Conservation (phyloP, 371 early-diverging fungal genomes). For the Lichtheimia hyalospora region DNA sequence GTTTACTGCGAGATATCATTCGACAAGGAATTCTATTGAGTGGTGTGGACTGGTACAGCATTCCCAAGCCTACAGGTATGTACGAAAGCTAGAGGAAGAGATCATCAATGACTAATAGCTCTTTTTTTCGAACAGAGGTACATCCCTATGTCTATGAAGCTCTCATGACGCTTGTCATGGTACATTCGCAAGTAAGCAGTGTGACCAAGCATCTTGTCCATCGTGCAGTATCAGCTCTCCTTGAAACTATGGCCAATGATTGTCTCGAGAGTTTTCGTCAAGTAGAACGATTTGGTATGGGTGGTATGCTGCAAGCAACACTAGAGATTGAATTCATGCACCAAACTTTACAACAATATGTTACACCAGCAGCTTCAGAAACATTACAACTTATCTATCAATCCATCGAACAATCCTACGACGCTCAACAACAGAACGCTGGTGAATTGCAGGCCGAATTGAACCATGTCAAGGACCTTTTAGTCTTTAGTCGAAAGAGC, state of each 20-base stretch:
- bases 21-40: constrained; percentile 77
- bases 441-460: constrained; percentile 61
- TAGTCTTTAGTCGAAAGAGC: constrained; percentile 65
- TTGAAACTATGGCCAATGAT: constrained; percentile 73
- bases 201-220: constrained; percentile 73
- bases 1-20: constrained; percentile 67
- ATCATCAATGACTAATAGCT: background rate
- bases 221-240: constrained; percentile 72
- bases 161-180: constrained; percentile 83
- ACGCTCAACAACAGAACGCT: constrained; percentile 52
- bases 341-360: constrained; percentile 73
- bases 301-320: constrained; percentile 90
- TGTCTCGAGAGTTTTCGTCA: constrained; percentile 75
- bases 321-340: constrained; percentile 86
- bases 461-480: constrained; percentile 61
- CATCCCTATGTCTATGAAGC: constrained; percentile 89
- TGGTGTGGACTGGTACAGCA: constrained; percentile 85
- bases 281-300: constrained; percentile 84
- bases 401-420: constrained; percentile 66
- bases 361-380: constrained; percentile 59
- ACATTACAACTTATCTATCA: constrained; percentile 70
- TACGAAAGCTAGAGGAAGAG: background rate
- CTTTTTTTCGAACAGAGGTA: constrained; percentile 64
- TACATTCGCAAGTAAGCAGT: constrained; percentile 87
- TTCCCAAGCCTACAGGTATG: constrained; percentile 72